phyloP scores from a whole-genome alignment of 129 eudicot species.

The Tagetes patula region DNA sequence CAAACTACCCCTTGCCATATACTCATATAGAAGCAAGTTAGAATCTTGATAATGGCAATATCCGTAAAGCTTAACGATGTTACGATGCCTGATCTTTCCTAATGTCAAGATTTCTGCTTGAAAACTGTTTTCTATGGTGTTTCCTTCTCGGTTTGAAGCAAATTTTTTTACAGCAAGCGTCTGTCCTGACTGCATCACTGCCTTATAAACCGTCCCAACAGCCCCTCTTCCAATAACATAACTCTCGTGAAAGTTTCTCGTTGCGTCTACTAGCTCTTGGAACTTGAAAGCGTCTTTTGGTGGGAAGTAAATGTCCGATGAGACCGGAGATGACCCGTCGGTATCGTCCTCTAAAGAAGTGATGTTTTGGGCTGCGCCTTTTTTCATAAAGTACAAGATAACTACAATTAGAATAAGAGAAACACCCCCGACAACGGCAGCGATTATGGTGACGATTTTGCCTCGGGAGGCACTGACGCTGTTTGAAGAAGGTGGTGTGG shows the following conservation, averaged over 20 bases:
- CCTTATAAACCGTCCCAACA: constrained; percentile 92
- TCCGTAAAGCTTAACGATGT: constrained; percentile 88
- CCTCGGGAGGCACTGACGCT: constrained; percentile 38
- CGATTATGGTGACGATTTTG: constrained; percentile 53
- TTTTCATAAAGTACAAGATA: constrained; percentile 65
- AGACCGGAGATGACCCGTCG: constrained; percentile 38
- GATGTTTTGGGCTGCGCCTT: constrained; percentile 40
- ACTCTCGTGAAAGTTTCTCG: constrained; percentile 70
- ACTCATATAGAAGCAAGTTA: constrained; percentile 83
- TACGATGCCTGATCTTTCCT: constrained; percentile 95
- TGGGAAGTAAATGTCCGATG: constrained; percentile 79
- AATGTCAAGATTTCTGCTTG: constrained; percentile 87
- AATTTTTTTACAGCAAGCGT: constrained; percentile 85
- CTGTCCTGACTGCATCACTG: constrained; percentile 73
- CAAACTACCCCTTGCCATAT: constrained; percentile 88
- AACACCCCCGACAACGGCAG: constrained; percentile 70
- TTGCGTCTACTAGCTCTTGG: constrained; percentile 80
- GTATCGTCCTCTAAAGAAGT: constrained; percentile 45
- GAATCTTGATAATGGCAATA: constrained; percentile 89
- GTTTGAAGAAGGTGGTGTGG: constrained; percentile 37
- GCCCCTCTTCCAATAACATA: constrained; percentile 88
- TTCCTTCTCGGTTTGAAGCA: constrained; percentile 87
- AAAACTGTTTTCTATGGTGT: constrained; percentile 77
- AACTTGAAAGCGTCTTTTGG: constrained; percentile 92
- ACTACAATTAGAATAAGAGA: constrained; percentile 69